Evolutionary conservation across 805 yeast genomes (phyloP).

Genomic region (Cyberlindnera maclurae): DNA sequence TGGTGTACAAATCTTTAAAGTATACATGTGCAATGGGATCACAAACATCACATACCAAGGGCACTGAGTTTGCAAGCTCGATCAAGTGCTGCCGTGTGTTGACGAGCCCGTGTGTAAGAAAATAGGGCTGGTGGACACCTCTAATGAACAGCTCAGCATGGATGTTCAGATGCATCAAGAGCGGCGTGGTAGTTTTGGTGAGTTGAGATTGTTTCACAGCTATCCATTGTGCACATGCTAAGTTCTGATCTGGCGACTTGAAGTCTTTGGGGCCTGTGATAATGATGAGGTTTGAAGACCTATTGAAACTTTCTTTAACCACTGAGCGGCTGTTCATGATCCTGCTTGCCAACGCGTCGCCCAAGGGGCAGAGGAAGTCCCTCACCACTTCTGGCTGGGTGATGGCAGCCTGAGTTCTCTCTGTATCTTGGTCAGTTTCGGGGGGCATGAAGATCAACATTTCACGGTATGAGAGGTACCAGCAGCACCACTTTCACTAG

Average conservation of each 20-base stretch:
- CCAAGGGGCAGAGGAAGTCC: slow-evolving; percentile 11
- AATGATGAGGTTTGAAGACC: background rate
- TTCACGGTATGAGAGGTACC: slow-evolving; percentile 5
- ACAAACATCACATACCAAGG: slow-evolving; percentile 3
- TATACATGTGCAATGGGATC: slow-evolving; percentile 10
- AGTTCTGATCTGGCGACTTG: slow-evolving; percentile 2
- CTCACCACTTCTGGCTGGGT: slow-evolving; percentile 13
- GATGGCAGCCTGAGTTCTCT: slow-evolving; percentile 14
- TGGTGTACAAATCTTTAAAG: slow-evolving; percentile 10
- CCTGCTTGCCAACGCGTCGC: background rate
- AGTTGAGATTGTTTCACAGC: too few species aligned
- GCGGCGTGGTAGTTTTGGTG: background rate
- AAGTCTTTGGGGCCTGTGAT: slow-evolving; percentile 6
- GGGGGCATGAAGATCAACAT: background rate
- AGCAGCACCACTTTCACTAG: slow-evolving; percentile 6
- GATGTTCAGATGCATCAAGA: slow-evolving; percentile 8
- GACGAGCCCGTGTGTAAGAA: slow-evolving; percentile 8
- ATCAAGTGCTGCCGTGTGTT: slow-evolving; percentile 7
- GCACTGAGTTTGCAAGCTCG: background rate
- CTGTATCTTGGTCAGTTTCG: slow-evolving; percentile 1
- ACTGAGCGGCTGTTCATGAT: background rate
- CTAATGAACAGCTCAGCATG: too few species aligned
- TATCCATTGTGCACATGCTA: slow-evolving; percentile 8
- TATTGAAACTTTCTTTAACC: background rate
- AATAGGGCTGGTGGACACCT: slow-evolving; percentile 4